Conservation (phyloP, 2,329 filamentous ascomycete genomes). For the Aspergillus texensis region DNA sequence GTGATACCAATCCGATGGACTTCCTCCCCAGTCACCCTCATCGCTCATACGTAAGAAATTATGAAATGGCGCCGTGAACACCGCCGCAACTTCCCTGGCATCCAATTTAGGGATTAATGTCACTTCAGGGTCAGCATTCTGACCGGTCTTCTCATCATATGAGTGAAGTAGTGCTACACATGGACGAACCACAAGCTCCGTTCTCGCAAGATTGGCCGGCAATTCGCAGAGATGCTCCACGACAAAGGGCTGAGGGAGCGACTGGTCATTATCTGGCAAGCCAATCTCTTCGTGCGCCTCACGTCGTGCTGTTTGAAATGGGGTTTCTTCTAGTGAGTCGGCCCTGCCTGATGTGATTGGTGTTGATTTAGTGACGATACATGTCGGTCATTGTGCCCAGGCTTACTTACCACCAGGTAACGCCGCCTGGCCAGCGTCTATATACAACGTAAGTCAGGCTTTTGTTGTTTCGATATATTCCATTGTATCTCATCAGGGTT, state of each 20-base stretch:
- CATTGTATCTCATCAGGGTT: not conserved
- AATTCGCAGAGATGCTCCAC: constrained; percentile 88
- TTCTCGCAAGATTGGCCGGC: constrained; percentile 73
- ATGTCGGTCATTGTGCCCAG: not conserved
- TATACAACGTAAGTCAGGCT: not conserved
- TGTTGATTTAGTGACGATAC: not conserved
- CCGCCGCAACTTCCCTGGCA: constrained; percentile 87
- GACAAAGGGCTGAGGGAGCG: constrained; percentile 74
- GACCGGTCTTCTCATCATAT: constrained; percentile 49
- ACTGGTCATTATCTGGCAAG: constrained; percentile 69
- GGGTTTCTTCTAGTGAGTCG: constrained; percentile 56
- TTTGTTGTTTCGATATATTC: not conserved
- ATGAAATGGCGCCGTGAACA: constrained; percentile 87
- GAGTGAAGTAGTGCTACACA: constrained; percentile 78
- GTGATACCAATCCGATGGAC: constrained; percentile 74
- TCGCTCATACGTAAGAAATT: constrained; percentile 72
- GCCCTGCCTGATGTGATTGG: constrained; percentile 45
- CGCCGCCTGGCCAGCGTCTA: constrained; percentile 79
- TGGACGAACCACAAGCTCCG: constrained; percentile 72
- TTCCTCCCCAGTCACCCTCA: constrained; percentile 48
- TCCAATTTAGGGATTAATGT: constrained; percentile 79
- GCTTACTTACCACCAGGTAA: constrained; percentile 74
- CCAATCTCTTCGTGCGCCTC: constrained; percentile 95
- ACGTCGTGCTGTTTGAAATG: constrained; percentile 80
- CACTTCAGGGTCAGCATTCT: constrained; percentile 62